Base-by-base conservation (phyloP, 208 protist species). In the Trypanosoma melophagium region DNA sequence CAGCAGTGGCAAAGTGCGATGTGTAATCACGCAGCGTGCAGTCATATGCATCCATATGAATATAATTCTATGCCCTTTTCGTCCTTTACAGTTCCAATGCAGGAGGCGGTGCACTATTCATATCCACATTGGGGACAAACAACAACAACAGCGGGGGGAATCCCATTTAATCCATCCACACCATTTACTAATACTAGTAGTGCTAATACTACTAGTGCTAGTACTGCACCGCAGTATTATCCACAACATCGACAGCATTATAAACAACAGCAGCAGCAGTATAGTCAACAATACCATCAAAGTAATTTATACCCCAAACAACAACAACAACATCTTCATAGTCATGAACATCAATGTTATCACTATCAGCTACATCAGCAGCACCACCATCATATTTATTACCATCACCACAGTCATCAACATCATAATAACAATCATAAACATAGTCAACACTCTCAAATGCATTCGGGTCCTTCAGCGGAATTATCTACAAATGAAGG, bases 341-440 rank as follows among this genome's bases (percentile, higher is more conserved):
- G 31, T 28, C 38, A 2, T 50, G 50, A 22, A 60, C 66, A 44
- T 47, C 56, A 64, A 71, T 31, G 41, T n/a, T 52, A 45, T 54
- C 64, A 21, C 22, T 54, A 19, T 50, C 49, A 45, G 10, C 3
- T 50, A n/a, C 42, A 49, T 19, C 35, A 66, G 35, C 58, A 60
- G 22, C 65, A 84, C 21, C 58, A 63, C 31, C 69, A 69, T 38
- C 66, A 71, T 10, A 55, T 64, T 35, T 55, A 81, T 44, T 67
- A 77, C 45, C 60, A 65, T 16, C 51, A 76, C 41, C 64, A 80
- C 19, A 10, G 55, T 41, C 41, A 59, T 62, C 62, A 51, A 12
- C 73, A 73, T 25, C 67, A 69, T 17, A 57, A 77, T 17, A 49
- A 77, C 7, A 22, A 70, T 59, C 58, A 77, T 50, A 24, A 35